phyloP scores from a whole-genome alignment of 1,284 basidiomycete species.

The Apiotrichum mycotoxinovorans region DNA sequence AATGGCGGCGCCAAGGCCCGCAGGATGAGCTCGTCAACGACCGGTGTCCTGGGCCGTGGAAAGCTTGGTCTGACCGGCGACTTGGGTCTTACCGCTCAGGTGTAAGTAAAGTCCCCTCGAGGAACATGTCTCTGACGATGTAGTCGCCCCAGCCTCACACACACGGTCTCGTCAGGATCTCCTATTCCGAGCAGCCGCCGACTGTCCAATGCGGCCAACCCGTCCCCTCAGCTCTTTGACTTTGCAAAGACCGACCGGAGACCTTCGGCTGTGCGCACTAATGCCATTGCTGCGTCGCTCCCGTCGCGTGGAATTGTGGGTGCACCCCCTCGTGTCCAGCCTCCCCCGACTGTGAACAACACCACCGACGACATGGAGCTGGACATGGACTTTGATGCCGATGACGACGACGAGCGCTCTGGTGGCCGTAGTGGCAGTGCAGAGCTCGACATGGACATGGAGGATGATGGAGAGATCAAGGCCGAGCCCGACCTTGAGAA shows the following conservation, averaged over 20 bases:
- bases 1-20: slow-evolving; percentile 28
- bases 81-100: slow-evolving; percentile 26
- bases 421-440: slow-evolving; percentile 23
- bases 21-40: slow-evolving; percentile 44
- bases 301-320: slow-evolving; percentile 24
- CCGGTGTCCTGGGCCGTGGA: slow-evolving; percentile 44
- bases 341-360: slow-evolving; percentile 10
- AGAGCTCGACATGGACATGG: slow-evolving; percentile 40
- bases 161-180: slow-evolving; percentile 22
- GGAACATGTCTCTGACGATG: not conserved
- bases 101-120: slow-evolving; percentile 21
- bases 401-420: slow-evolving; percentile 23
- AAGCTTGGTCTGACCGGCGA: slow-evolving; percentile 43
- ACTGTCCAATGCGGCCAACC: slow-evolving; percentile 22
- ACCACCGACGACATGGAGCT: slow-evolving; percentile 42
- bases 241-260: slow-evolving; percentile 45
- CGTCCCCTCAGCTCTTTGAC: slow-evolving; percentile 41
- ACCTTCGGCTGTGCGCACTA: slow-evolving; percentile 16
- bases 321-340: slow-evolving; percentile 9
- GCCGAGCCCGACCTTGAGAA: slow-evolving; percentile 27
- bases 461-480: slow-evolving; percentile 18
- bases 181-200: slow-evolving; percentile 30
- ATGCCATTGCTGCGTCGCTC: slow-evolving; percentile 33
- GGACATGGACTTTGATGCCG: slow-evolving; percentile 40
- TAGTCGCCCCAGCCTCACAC: slow-evolving; percentile 23